phyloP scores from a whole-genome alignment of 2,329 filamentous ascomycete genomes.

The Aspergillus chevalieri region DNA sequence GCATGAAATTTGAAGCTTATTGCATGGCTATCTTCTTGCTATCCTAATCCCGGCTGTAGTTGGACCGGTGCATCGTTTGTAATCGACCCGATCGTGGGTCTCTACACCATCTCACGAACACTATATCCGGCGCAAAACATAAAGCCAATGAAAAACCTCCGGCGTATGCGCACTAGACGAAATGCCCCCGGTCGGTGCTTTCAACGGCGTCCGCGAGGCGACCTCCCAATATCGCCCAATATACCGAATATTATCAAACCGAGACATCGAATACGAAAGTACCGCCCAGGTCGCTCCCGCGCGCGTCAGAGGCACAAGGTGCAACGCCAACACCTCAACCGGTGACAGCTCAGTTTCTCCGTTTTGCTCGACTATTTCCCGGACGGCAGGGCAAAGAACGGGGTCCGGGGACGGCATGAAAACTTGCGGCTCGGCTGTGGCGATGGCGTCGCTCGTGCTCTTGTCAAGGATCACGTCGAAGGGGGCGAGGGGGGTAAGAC shows the following conservation, averaged over 20 bases:
- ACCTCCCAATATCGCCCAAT: slow-evolving; percentile 23
- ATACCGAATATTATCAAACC: slow-evolving; percentile 24
- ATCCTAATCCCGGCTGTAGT: no score
- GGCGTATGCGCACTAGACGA: slow-evolving; percentile 25
- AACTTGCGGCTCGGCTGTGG: slow-evolving; percentile 17
- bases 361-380: slow-evolving; percentile 7
- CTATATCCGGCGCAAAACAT: slow-evolving; percentile 25
- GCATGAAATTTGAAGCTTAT: no score
- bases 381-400: slow-evolving; percentile 17
- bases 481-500: slow-evolving; percentile 18
- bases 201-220: slow-evolving; percentile 22
- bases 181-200: slow-evolving; percentile 25
- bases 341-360: slow-evolving; percentile 19
- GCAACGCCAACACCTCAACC: slow-evolving; percentile 29
- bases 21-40: no score
- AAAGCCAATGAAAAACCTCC: slow-evolving; percentile 32
- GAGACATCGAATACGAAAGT: slow-evolving; percentile 29
- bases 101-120: no score
- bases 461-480: slow-evolving; percentile 32
- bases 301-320: slow-evolving; percentile 24
- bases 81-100: no score
- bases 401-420: slow-evolving; percentile 9
- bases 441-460: slow-evolving; percentile 34
- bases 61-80: no score
- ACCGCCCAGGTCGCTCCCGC: slow-evolving; percentile 24